Conservation (phyloP, 345 rosid species). For the Noccaea bulbosa region DNA sequence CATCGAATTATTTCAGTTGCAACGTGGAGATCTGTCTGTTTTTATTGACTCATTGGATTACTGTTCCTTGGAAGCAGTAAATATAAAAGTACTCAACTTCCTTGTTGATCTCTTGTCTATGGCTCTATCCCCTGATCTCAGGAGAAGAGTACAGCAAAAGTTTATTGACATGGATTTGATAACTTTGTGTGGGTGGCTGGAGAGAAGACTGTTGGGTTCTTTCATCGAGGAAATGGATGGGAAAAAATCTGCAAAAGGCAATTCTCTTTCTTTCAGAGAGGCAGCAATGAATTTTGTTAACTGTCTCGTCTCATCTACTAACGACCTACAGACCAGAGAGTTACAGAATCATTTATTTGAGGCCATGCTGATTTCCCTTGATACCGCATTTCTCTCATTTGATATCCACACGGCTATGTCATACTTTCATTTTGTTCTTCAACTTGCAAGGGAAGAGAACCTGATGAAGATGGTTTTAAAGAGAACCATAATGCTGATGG, state of each 20-base stretch:
- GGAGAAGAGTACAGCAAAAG: slow-evolving; percentile 59
- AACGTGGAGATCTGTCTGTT: slow-evolving; percentile 70
- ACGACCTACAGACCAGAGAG: slow-evolving; percentile 52
- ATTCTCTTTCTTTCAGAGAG: slow-evolving; percentile 71
- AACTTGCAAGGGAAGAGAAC: slow-evolving; percentile 72
- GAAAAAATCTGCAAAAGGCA: slow-evolving; percentile 57
- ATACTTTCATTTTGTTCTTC: slow-evolving; percentile 77
- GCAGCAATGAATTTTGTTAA: slow-evolving; percentile 76
- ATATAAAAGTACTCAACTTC: slow-evolving; percentile 80
- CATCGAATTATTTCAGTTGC: slow-evolving; percentile 55
- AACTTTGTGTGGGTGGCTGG: slow-evolving; percentile 80
- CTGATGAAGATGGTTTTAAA: slow-evolving; percentile 68
- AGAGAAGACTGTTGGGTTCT: slow-evolving; percentile 83
- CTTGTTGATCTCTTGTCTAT: slow-evolving; percentile 77
- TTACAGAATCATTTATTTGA: slow-evolving; percentile 79
- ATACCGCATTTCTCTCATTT: slow-evolving; percentile 75
- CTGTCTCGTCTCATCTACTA: slow-evolving; percentile 58
- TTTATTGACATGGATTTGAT: slow-evolving; percentile 71
- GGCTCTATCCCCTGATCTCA: slow-evolving; percentile 62
- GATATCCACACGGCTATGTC: slow-evolving; percentile 78
- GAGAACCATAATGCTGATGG: slow-evolving; percentile 71
- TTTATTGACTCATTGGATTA: slow-evolving; percentile 70
- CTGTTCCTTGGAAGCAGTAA: slow-evolving; percentile 74
- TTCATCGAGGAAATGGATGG: slow-evolving; percentile 56
- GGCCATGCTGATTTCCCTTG: slow-evolving; percentile 77